Base-by-base conservation (phyloP, 768 basidiomycete species). In the Panus rudis region DNA sequence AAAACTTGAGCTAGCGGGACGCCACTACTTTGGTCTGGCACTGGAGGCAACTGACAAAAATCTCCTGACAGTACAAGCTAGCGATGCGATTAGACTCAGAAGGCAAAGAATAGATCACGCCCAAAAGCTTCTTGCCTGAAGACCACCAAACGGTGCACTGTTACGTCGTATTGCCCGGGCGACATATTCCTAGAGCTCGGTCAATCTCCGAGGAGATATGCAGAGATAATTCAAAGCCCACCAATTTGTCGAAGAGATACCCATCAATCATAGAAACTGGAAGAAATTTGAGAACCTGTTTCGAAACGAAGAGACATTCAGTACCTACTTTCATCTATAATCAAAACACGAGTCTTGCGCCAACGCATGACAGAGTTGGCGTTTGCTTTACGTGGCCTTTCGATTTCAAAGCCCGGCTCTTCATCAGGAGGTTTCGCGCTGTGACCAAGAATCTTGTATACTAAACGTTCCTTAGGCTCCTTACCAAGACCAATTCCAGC, bases 211-310 rank as follows among this genome's bases (percentile, higher is more conserved):
- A n/a, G n/a, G n/a, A n/a, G n/a, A n/a, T n/a, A n/a, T n/a, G n/a
- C n/a, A n/a, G n/a, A n/a, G n/a, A n/a, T n/a, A n/a, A n/a, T n/a
- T n/a, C n/a, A n/a, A n/a, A n/a, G n/a, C n/a, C 54, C 46, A 83
- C 84, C 43, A 92, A 73, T 55, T 86, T 91, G 61, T 92, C 87
- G 49, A 91, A 89, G 3, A 88, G 61, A 7, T 51, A 52, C 3
- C 82, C 89, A 50, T 91, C 87, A 22, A 92, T 73, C 90, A 93
- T 92, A 3, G 90, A 92, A 38, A 92, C 89, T 92, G 5, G 8
- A 37, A 28, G 37, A 37, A n/a, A n/a, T n/a, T n/a, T n/a, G n/a
- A n/a, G 27, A n/a, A 47, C 43, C 4, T 27, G 5, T 49, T 31
- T 17, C 32, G 30, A 26, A 35, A 27, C 4, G 45, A 13, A 45